These are phyloP conservation scores for Pyrenopolyporus hunteri DNA, from an alignment of 495 filamentous ascomycete genomes.

Conservation along the genomic window DNA sequence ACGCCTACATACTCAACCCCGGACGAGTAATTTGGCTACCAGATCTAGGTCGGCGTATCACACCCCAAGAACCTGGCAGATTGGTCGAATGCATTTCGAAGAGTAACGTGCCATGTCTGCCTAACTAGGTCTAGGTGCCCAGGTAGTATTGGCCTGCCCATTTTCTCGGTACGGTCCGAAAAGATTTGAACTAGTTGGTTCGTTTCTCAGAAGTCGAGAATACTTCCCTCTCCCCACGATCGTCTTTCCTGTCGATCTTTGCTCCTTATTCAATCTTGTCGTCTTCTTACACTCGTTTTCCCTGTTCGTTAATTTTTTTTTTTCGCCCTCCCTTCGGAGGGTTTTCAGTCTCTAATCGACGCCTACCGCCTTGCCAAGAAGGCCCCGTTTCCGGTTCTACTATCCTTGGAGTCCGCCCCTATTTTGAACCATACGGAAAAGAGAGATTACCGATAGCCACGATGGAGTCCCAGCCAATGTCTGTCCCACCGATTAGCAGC, in stretches of 20 bases:
- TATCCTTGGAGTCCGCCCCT: neutral
- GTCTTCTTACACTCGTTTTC: neutral
- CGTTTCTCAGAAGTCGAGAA: conserved; percentile 17
- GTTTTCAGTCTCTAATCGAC: conserved; percentile 1
- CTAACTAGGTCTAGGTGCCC: too few relatives aligned
- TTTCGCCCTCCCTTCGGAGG: neutral
- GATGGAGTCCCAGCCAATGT: conserved; percentile 16
- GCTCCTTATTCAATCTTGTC: neutral
- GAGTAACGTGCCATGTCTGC: conserved; percentile 8
- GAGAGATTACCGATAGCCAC: neutral
- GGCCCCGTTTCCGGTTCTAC: neutral
- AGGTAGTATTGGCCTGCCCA: conserved; percentile 18
- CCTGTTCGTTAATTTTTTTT: neutral
- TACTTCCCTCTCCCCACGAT: conserved; percentile 11
- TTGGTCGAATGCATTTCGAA: conserved; percentile 27
- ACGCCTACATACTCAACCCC: conserved; percentile 17
- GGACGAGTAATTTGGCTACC: conserved; percentile 19
- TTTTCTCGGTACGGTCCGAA: conserved; percentile 34
- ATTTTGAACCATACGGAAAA: neutral
- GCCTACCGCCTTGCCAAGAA: neutral
- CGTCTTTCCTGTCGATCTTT: conserved; percentile 18
- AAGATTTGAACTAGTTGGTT: conserved; percentile 11
- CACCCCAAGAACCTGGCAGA: conserved; percentile 37
- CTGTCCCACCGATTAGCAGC: conserved; percentile 1
- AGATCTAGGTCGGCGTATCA: conserved; percentile 30